Evolutionary conservation across 1,284 basidiomycete species (phyloP).

Genomic region (Cryptococcus sp.): DNA sequence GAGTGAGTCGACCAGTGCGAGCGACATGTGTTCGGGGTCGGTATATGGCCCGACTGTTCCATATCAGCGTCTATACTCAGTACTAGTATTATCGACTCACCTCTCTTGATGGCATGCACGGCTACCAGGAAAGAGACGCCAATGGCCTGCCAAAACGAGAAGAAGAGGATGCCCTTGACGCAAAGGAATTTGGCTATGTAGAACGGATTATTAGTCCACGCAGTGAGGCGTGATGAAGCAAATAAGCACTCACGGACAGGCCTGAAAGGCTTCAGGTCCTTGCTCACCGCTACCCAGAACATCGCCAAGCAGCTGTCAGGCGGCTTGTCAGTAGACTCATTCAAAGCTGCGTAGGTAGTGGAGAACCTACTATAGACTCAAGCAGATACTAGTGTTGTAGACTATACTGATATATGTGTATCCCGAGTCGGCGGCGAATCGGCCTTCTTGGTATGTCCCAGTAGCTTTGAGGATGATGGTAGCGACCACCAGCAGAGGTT

Average conservation of each 20-base stretch:
- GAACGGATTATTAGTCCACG: conserved; percentile 56
- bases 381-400: conserved; percentile 60
- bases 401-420: conserved; percentile 89
- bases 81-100: conserved; percentile 27
- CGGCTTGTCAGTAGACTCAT: neutral
- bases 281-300: conserved; percentile 88
- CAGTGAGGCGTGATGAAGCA: too few species aligned
- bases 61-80: neutral
- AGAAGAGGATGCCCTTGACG: conserved; percentile 96
- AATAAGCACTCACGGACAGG: conserved; percentile 54
- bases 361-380: conserved; percentile 50
- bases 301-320: conserved; percentile 81
- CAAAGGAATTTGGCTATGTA: conserved; percentile 87
- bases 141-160: conserved; percentile 96
- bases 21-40: conserved; percentile 84
- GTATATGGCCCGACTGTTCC: conserved; percentile 76
- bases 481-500: conserved; percentile 81
- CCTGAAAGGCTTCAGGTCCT: conserved; percentile 84
- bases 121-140: conserved; percentile 85
- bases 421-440: conserved; percentile 78
- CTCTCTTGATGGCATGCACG: conserved; percentile 68
- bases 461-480: conserved; percentile 84
- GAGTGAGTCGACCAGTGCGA: conserved; percentile 84
- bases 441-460: conserved; percentile 88
- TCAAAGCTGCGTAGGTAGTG: conserved; percentile 30